Evolutionary conservation across 306 rosid genomes (phyloP).

Genomic region (Cucurbita maxima): DNA sequence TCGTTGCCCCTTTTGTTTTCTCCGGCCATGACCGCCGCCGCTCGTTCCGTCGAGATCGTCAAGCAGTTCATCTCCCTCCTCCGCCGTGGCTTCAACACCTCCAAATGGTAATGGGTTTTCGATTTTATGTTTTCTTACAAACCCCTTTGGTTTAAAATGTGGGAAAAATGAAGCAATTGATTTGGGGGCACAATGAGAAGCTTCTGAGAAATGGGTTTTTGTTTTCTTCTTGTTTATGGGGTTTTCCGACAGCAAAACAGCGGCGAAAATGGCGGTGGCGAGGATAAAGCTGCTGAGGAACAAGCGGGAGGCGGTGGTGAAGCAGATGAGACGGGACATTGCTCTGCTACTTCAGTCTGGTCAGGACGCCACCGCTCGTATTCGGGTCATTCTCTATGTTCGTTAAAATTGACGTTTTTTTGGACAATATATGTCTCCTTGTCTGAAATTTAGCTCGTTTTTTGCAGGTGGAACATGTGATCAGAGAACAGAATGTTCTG

Average conservation of each 20-base stretch:
- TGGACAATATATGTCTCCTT: not conserved
- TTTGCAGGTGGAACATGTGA: constrained; percentile 89
- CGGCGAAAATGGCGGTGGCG: constrained; percentile 97
- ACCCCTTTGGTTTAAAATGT: not conserved
- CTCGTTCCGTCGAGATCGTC: constrained; percentile 44
- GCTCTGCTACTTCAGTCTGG: constrained; percentile 84
- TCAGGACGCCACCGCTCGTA: constrained; percentile 93
- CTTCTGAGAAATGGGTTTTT: not conserved
- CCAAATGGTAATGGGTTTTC: constrained; percentile 54
- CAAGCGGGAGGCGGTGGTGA: constrained; percentile 79
- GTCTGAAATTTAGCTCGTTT: not conserved
- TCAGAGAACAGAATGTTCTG: constrained; percentile 82
- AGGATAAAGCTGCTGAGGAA: constrained; percentile 90
- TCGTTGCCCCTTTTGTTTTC: not conserved
- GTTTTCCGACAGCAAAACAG: constrained; percentile 58
- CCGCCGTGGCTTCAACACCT: constrained; percentile 63
- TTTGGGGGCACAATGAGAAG: not conserved
- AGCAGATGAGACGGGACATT: constrained; percentile 97
- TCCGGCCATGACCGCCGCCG: constrained; percentile 42
- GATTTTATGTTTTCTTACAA: not conserved
- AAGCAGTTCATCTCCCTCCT: constrained; percentile 51
- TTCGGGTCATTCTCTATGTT: constrained; percentile 41
- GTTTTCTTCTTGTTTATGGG: not conserved
- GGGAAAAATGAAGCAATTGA: not conserved
- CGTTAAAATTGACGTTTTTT: not conserved